These are phyloP conservation scores for Microcera coccophila DNA, from an alignment of 2,329 filamentous ascomycete species.

Conservation along the genomic window DNA sequence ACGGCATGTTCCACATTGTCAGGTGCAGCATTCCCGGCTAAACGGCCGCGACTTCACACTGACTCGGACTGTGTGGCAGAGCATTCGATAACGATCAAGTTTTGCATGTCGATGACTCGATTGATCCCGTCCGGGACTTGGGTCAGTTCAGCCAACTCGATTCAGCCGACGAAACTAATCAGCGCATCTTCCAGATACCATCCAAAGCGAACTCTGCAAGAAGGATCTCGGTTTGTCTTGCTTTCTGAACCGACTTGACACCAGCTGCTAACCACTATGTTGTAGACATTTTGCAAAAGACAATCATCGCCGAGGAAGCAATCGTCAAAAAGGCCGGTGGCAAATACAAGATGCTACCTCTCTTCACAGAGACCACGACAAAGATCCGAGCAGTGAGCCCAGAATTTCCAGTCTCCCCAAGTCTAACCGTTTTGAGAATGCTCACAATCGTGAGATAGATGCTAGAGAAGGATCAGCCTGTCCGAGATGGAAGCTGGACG, in stretches of 20 bases:
- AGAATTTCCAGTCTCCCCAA: background rate
- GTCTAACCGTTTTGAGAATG: background rate
- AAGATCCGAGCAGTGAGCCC: conserved; percentile 35
- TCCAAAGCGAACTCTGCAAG: conserved; percentile 31
- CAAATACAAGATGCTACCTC: conserved; percentile 44
- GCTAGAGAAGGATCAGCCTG: conserved; percentile 39
- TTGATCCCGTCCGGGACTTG: conserved; percentile 42
- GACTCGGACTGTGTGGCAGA: conserved; percentile 17
- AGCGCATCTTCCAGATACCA: conserved; percentile 15
- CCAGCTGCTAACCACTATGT: background rate
- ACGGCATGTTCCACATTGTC: conserved; percentile 45
- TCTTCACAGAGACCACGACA: conserved; percentile 41
- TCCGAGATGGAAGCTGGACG: conserved; percentile 42
- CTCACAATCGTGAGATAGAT: conserved; percentile 23
- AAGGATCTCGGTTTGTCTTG: conserved; percentile 32
- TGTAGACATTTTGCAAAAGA: conserved; percentile 37
- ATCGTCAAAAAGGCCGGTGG: conserved; percentile 41
- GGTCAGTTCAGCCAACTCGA: conserved; percentile 25
- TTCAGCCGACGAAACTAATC: conserved; percentile 2
- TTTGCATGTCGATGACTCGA: conserved; percentile 44
- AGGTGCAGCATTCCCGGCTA: conserved; percentile 22
- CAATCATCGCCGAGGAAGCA: conserved; percentile 37
- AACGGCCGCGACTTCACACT: conserved; percentile 3
- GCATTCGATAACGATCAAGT: conserved; percentile 45
- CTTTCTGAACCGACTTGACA: accelerated